These are phyloP conservation scores for Pogostemon cablin DNA, from an alignment of 257 asterid species.

Conservation along the genomic window DNA sequence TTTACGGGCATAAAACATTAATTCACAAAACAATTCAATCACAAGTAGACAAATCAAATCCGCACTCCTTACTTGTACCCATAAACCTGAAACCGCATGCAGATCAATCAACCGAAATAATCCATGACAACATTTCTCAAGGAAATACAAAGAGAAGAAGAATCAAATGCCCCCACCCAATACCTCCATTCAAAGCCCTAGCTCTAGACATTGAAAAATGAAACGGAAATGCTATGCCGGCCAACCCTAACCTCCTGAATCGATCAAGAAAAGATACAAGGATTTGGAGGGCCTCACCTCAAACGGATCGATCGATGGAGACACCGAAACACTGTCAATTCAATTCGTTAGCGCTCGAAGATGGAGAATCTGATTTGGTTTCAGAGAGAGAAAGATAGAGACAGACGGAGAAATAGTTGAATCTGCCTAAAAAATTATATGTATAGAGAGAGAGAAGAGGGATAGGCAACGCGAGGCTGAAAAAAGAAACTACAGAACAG, in stretches of 20 bases:
- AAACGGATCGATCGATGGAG: conserved; percentile 39
- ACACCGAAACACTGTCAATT: conserved; percentile 32
- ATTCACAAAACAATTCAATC: conserved; percentile 12
- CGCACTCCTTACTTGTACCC: conserved; percentile 11
- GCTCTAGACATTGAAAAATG: neutral
- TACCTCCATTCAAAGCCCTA: conserved; percentile 28
- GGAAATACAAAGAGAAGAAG: neutral
- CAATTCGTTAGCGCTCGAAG: conserved; percentile 28
- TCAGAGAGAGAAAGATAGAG: conserved; percentile 31
- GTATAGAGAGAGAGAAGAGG: conserved; percentile 26
- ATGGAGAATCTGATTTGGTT: conserved; percentile 36
- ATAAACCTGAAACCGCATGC: conserved; percentile 17
- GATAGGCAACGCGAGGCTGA: conserved; percentile 51
- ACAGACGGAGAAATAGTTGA: conserved; percentile 28
- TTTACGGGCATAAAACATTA: conserved; percentile 9
- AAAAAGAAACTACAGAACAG: conserved; percentile 35
- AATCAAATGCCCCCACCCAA: conserved; percentile 12
- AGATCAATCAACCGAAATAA: conserved; percentile 31
- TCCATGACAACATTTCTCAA: conserved; percentile 3
- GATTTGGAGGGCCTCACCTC: conserved; percentile 45
- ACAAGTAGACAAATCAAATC: conserved; percentile 29
- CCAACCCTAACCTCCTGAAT: conserved; percentile 40
- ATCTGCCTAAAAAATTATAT: conserved; percentile 21
- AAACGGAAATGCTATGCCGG: conserved; percentile 24
- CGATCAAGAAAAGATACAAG: conserved; percentile 31